Evolutionary conservation across 768 basidiomycete genomes (phyloP), one percentile per base, ranked within the genome.

Genomic region (Kwoniella newhampshirensis): DNA sequence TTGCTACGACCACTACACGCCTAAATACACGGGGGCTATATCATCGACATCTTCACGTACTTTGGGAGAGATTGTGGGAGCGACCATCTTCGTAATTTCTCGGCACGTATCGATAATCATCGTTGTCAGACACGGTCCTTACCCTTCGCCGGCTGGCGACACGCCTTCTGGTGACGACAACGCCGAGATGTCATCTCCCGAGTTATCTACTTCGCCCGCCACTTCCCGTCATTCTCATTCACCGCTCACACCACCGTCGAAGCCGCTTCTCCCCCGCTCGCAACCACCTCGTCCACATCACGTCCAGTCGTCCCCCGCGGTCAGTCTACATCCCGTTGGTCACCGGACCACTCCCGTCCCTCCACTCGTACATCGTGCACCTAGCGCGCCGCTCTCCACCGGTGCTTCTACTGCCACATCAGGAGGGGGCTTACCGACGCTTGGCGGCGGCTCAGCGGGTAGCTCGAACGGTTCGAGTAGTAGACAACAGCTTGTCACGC

Each of bases 161-260:
- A 57, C 28, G n/a, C n/a, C n/a, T n/a, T n/a, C n/a, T n/a, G n/a
- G n/a, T n/a, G n/a, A n/a, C n/a, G n/a, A n/a, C n/a, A n/a, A n/a
- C n/a, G n/a, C n/a, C n/a, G n/a, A n/a, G 23, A 58, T 58, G 57
- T 51, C 57, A 42, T 58, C 57, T 9, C 46, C 54, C 8, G 26
- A n/a, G 17, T 8, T 23, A 6, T 42, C 40, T 5, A n/a, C 40
- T 7, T 23, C 15, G 15, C 21, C 23, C 20, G 21, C 44, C 44
- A 25, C 26, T 56, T 47, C 46, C 43, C 20, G 39, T 11, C 36
- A 37, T 13, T 12, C 20, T 11, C 36, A 37, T 13, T 12, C 20
- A 18, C 50, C 57, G 12, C 50, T 58, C 32, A 58, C 49, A 9
- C 57, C 57, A 30, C 57, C 55, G 28, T 39, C 42, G 9, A 32